Conservation (phyloP, 345 rosid genomes). For the Zanthoxylum bungeanum region DNA sequence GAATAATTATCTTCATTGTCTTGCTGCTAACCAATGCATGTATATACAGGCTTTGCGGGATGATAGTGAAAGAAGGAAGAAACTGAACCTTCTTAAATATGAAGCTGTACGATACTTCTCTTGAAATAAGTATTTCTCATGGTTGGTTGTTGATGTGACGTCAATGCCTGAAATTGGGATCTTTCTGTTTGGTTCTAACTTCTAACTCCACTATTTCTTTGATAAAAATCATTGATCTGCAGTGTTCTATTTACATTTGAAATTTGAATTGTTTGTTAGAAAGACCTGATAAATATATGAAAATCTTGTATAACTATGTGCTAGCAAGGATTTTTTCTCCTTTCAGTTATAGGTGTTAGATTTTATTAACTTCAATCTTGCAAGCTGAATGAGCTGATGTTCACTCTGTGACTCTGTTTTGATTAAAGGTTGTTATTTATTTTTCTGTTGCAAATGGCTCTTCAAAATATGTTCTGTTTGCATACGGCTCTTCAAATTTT, state of each 20-base stretch:
- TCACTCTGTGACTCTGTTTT: background rate
- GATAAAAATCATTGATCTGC: no score
- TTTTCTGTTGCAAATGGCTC: background rate
- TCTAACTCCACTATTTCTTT: background rate
- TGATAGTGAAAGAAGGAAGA: slow-evolving; percentile 82
- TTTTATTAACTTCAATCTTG: background rate
- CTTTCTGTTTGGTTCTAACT: background rate
- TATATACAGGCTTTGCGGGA: slow-evolving; percentile 58
- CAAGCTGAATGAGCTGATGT: background rate
- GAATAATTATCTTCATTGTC: background rate
- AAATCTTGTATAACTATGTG: background rate
- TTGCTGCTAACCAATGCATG: slow-evolving; percentile 17
- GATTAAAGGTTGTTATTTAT: background rate
- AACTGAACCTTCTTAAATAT: slow-evolving; percentile 76
- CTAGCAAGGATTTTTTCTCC: background rate
- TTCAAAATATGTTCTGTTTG: background rate
- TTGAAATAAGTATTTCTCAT: slow-evolving; percentile 30
- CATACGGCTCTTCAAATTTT: background rate
- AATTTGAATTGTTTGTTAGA: background rate
- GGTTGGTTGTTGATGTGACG: slow-evolving; percentile 4
- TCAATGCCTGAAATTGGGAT: background rate
- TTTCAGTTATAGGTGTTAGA: background rate
- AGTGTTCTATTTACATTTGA: background rate
- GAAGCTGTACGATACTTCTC: slow-evolving; percentile 78
- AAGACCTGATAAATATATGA: background rate